A percentile compares a stretch with the other conserved stretches of the same genome.
phyloP scores from a whole-genome alignment of 805 yeast species.

The Zygoascus biomembranicola region DNA sequence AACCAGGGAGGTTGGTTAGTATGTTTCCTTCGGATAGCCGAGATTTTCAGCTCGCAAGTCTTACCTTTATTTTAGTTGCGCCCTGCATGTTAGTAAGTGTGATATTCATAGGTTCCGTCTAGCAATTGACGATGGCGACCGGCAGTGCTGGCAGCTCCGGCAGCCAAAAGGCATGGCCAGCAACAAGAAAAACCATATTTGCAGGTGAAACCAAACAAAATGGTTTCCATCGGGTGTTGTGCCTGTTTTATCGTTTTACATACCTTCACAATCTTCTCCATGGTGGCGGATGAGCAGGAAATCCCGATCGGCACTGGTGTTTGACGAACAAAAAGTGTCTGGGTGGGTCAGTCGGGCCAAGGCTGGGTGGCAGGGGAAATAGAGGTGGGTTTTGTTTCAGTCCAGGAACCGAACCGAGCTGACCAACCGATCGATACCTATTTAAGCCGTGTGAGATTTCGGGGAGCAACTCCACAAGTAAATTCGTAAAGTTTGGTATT shows the following conservation, averaged over 20 bases:
- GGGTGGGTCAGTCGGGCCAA: not conserved
- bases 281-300: conserved; percentile 25
- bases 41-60: conserved; percentile 5
- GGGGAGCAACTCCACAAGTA: too few relatives aligned
- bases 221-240: too few relatives aligned
- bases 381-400: too few relatives aligned
- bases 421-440: too few relatives aligned
- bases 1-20: conserved; percentile 20
- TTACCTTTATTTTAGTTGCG: conserved; percentile 55
- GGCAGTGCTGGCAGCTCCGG: too few relatives aligned
- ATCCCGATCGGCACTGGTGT: not conserved
- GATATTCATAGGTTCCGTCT: not conserved
- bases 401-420: too few relatives aligned
- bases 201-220: not conserved
- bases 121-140: too few relatives aligned
- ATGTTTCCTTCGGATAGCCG: not conserved
- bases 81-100: conserved; percentile 31
- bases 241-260: conserved; percentile 9
- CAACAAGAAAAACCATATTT: not conserved
- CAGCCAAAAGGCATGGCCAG: not conserved
- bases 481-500: too few relatives aligned
- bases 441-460: too few relatives aligned
- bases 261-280: conserved; percentile 66
- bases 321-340: not conserved
- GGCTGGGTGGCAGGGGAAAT: not conserved